These are phyloP conservation scores for Psilocybe mexicana DNA, from an alignment of 1,284 basidiomycete genomes.

Conservation along the genomic window DNA sequence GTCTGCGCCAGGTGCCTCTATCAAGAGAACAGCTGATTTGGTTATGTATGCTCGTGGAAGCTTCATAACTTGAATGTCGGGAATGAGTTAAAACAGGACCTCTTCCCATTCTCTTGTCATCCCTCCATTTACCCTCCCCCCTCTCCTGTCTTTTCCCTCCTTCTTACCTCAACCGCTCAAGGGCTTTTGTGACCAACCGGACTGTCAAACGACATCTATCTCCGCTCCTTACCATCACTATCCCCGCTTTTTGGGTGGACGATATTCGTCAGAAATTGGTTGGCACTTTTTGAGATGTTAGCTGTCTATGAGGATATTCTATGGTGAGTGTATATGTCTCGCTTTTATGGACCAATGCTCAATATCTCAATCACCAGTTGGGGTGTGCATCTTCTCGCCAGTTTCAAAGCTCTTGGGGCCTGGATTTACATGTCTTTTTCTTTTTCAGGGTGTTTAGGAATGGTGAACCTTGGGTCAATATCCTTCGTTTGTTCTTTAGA, in stretches of 20 bases:
- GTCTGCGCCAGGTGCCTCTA: too few relatives aligned
- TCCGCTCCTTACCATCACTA: too few relatives aligned
- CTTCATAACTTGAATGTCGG: not conserved
- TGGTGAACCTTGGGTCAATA: slow-evolving; percentile 20
- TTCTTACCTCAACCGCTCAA: not conserved
- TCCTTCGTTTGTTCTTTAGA: not conserved
- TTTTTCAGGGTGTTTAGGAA: slow-evolving; percentile 7
- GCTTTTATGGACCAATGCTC: not conserved
- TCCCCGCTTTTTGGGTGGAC: not conserved
- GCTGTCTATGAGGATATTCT: not conserved
- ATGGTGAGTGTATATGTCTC: not conserved
- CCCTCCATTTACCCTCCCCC: not conserved
- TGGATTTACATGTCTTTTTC: not conserved
- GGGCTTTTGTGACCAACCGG: not conserved
- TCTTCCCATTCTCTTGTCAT: not conserved
- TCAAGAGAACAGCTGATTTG: not conserved
- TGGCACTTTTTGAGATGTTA: not conserved
- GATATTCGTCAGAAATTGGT: not conserved
- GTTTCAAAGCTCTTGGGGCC: not conserved
- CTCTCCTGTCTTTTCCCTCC: not conserved
- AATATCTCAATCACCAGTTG: not conserved
- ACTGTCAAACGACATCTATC: too few relatives aligned
- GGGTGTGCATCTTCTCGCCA: not conserved
- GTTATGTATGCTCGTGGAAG: not conserved
- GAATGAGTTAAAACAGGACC: not conserved